Base-by-base conservation (phyloP, 2,329 filamentous ascomycete genomes). In the Epichloe aotearoae region DNA sequence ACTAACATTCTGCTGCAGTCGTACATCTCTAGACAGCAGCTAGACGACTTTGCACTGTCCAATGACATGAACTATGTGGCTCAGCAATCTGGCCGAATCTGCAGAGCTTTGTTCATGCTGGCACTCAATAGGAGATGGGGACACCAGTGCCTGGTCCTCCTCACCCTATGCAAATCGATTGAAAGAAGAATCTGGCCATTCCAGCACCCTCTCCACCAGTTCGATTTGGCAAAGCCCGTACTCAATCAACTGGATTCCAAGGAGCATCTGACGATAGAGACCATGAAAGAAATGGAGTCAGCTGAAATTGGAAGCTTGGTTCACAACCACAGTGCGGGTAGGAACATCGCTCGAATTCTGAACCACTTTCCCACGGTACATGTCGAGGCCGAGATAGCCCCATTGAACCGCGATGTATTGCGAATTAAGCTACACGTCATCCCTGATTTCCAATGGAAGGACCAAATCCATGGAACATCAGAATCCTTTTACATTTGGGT, bases 401-500 rank as follows among this genome's bases (percentile, higher is more conserved):
- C 94, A 1, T 72, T 98, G 36, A 98, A 98, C 61, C 79, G 93
- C 45, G 90, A 98, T 62, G 91, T 98, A 1, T 73, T 98, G 54
- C 82, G 91, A n/a, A 89, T 98, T 61, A 84, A 86, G 61, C 78
- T 98, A 0, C 87, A 76, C 58, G 76, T 98, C 17, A 88, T 84
- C 2, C 88, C 93, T 0, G 90, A 97, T 48, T 98, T 98, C 63
- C 75, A 75, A 38, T 98, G 93, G 93, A 95, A 95, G 59, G 91
- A 97, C 58, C 83, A 86, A 45, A 80, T 95, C 53, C 90, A 98
- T 62, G 94, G 94, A 17, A 88, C 83, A 3, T 96, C 91, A 0
- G 93, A 98, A 62, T 91, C 91, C 4, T 98, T 94, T 69, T 98
- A 94, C 79, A 85, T 98, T 52, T 98, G 93, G 94, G 91, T 98